A percentile compares a stretch with the other conserved stretches of the same genome.
These are phyloP conservation scores for Dactylellina haptotyla DNA, from an alignment of 2,329 filamentous ascomycete species.

Conservation along the genomic window DNA sequence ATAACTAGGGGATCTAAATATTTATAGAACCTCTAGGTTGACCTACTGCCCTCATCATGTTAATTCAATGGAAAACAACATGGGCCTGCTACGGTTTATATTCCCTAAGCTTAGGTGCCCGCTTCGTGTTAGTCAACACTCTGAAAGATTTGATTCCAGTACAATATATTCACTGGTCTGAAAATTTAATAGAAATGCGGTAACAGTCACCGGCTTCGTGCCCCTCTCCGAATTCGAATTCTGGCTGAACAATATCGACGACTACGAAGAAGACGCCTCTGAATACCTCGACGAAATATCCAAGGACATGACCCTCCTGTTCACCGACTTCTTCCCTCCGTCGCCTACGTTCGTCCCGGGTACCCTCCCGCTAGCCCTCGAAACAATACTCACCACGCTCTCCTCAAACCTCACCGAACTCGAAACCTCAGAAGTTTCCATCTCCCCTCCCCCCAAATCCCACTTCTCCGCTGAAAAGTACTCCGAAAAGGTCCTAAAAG, in stretches of 20 bases:
- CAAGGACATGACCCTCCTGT: background rate
- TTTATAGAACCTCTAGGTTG: too few relatives aligned
- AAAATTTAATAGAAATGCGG: background rate
- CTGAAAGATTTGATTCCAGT: too few relatives aligned
- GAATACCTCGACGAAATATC: constrained; percentile 15
- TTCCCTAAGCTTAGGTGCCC: too few relatives aligned
- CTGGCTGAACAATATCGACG: background rate
- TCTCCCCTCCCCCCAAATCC: background rate
- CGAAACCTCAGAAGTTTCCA: background rate
- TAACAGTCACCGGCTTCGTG: background rate
- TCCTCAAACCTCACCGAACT: background rate
- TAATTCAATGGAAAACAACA: too few relatives aligned
- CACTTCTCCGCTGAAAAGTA: background rate
- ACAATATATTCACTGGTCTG: background rate
- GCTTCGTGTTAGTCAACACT: too few relatives aligned
- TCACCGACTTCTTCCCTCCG: constrained; percentile 5
- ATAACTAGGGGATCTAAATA: too few relatives aligned
- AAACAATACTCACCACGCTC: background rate
- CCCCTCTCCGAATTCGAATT: constrained; percentile 27
- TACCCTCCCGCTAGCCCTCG: background rate
- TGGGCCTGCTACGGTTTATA: too few relatives aligned
- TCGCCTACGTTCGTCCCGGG: background rate
- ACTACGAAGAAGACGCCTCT: constrained; percentile 1
- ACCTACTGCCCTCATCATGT: too few relatives aligned
- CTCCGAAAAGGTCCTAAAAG: background rate